Percentiles rank a stretch among this genome's conserved stretches.
Conservation (phyloP, 2,329 filamentous ascomycete species). For the Colletotrichum magnum region DNA sequence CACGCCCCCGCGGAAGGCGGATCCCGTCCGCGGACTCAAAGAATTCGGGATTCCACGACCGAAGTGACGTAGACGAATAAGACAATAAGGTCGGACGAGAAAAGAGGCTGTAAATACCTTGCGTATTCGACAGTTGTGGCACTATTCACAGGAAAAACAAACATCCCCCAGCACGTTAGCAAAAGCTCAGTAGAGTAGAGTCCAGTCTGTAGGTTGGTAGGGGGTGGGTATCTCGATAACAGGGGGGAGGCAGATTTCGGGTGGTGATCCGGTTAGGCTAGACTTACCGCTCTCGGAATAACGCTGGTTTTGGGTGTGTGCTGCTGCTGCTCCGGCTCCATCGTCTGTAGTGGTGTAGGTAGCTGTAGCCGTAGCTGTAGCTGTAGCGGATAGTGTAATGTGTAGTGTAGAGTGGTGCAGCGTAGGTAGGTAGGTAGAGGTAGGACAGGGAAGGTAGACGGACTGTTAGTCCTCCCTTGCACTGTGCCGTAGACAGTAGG, state of each 20-base stretch:
- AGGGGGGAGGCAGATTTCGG: not conserved
- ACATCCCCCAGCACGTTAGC: too few species aligned
- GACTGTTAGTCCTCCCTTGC: not conserved
- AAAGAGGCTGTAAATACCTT: slow-evolving; percentile 19
- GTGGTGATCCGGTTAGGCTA: slow-evolving; percentile 6
- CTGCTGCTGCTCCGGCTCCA: slow-evolving; percentile 20
- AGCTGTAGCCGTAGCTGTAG: not conserved
- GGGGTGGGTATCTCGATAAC: slow-evolving; percentile 3
- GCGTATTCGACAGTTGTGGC: slow-evolving; percentile 33
- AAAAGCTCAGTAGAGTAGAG: too few species aligned
- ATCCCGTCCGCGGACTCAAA: not conserved
- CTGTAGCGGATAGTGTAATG: not conserved
- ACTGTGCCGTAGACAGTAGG: not conserved
- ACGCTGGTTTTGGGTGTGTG: slow-evolving; percentile 28
- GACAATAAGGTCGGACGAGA: not conserved
- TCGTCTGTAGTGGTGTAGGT: not conserved
- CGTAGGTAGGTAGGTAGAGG: too few species aligned
- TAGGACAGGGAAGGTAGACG: too few species aligned
- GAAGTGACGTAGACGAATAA: too few species aligned
- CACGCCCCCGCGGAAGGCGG: not conserved
- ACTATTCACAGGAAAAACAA: slow-evolving; percentile 9
- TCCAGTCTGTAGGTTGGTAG: not conserved
- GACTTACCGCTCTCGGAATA: slow-evolving; percentile 34
- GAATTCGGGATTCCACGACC: not conserved
- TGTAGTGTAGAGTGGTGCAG: too few species aligned